Base-by-base conservation (phyloP, 169 alveolate species). In the Besnoitia besnoiti region DNA sequence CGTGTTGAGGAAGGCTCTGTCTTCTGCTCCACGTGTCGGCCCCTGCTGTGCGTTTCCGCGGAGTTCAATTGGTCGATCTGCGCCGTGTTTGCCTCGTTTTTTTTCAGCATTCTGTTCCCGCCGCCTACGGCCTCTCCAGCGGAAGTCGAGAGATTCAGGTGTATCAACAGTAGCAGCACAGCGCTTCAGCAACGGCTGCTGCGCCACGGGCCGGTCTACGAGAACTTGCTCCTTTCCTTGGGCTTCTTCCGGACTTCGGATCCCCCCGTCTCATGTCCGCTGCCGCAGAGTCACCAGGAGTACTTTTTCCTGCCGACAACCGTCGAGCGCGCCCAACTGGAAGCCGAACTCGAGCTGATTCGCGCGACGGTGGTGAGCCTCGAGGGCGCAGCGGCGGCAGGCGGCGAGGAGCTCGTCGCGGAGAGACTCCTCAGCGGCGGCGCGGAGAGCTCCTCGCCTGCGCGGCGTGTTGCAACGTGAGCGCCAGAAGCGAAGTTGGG, bases 141-240 rank as follows among this genome's bases (percentile, higher is more conserved):
- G 30, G 87, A 77, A 27, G 39, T 42, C 35, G 59, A 42, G 61
- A 30, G 59, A 30, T 77, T 27, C 40, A 51, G 87, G 37, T 77
- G 87, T 42, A 40, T 77, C 59, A 77, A 77, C 87, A 77, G 87
- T 37, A 24, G 55, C 55, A 77, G 87, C 59, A 44, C 49, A 14
- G 49, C 87, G 16, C 87, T 77, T 14, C 87, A 77, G 87, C 87
- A 77, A 24, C 87, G 87, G 33, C 59, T 77, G 37, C 87, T 77
- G 40, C 49, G 87, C 40, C 87, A 77, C 40, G 87, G 87, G 4
- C 87, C 87, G n/a, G 87, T 35, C 10, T 77, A 40, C 59, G 87
- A 77, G 59, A 42, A 77, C 40, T 35, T 77, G 61, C 55, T 77
- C 24, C 33, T 77, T 77, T 51, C 59, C 47, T 27, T 77, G 47